Percentiles rank a stretch among this genome's conserved stretches.
Conservation (phyloP, 2,329 filamentous ascomycete genomes). For the Elsinoe necatrix region DNA sequence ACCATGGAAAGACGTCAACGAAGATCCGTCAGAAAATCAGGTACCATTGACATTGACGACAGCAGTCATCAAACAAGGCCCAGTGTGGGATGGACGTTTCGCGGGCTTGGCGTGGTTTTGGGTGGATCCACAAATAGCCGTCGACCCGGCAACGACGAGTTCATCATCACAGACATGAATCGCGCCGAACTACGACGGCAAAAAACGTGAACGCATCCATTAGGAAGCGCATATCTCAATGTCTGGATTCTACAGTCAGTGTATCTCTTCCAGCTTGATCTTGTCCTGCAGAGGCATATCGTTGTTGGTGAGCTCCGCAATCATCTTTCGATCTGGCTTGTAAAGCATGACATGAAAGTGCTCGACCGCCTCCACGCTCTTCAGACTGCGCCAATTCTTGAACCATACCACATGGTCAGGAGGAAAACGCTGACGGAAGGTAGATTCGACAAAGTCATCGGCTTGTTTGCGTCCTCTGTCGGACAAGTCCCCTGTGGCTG, state of each 20-base stretch:
- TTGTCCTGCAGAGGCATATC: slow-evolving; percentile 54
- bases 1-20: background rate
- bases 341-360: slow-evolving; percentile 94
- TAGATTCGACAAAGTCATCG: slow-evolving; percentile 59
- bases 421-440: slow-evolving; percentile 51
- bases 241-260: no score
- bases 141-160: slow-evolving; percentile 8
- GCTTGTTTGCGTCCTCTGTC: slow-evolving; percentile 55
- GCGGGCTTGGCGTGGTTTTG: slow-evolving; percentile 3
- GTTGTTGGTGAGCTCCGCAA: slow-evolving; percentile 61
- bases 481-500: slow-evolving; percentile 58
- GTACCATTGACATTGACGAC: background rate
- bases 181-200: background rate
- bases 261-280: slow-evolving; percentile 17
- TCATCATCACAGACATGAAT: background rate
- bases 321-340: slow-evolving; percentile 60
- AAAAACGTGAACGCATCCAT: background rate
- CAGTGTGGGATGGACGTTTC: background rate
- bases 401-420: slow-evolving; percentile 66
- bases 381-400: slow-evolving; percentile 80
- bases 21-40: background rate
- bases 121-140: background rate
- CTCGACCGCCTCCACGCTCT: slow-evolving; percentile 78
- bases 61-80: slow-evolving; percentile 1
- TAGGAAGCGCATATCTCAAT: background rate